phyloP scores from a whole-genome alignment of 2,329 filamentous ascomycete species.

The Metarhizium humberi region DNA sequence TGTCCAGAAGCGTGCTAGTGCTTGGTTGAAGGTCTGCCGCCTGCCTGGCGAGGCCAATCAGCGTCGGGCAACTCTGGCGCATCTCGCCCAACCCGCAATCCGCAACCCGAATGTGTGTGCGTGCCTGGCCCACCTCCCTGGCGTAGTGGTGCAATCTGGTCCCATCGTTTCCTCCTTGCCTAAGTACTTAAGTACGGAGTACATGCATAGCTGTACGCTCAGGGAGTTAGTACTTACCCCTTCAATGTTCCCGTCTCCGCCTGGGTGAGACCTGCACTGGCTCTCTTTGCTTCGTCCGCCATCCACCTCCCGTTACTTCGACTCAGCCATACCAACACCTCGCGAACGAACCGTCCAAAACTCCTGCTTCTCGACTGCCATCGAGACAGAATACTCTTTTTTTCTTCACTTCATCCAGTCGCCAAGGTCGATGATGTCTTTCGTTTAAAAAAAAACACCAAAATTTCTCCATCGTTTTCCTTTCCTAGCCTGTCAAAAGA shows the following conservation, averaged over 20 bases:
- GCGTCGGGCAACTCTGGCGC: neutral
- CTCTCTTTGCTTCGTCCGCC: constrained; percentile 8
- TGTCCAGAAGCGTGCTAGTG: constrained; percentile 7
- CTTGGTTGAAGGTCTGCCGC: neutral
- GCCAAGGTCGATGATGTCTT: constrained; percentile 25
- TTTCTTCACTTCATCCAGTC: constrained; percentile 9
- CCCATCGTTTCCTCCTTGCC: too few species aligned
- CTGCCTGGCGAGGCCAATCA: neutral
- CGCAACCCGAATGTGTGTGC: neutral
- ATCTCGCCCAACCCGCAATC: neutral
- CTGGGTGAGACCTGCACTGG: constrained; percentile 10
- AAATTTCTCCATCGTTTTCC: constrained; percentile 8
- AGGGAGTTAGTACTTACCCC: neutral
- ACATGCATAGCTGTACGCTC: too few species aligned
- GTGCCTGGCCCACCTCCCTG: too few species aligned
- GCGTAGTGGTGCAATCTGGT: too few species aligned
- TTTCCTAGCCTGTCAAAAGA: constrained; percentile 8
- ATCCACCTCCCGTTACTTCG: neutral
- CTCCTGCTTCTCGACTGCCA: neutral
- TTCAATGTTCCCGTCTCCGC: constrained; percentile 6
- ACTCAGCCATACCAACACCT: constrained; percentile 3
- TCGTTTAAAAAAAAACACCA: constrained; percentile 15
- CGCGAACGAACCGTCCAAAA: constrained; percentile 8
- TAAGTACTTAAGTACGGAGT: too few species aligned
- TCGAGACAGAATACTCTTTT: constrained; percentile 6